Evolutionary conservation across 257 asterid species (phyloP), one percentile per base, ranked within the genome.

Genomic region (Fraxinus excelsior): DNA sequence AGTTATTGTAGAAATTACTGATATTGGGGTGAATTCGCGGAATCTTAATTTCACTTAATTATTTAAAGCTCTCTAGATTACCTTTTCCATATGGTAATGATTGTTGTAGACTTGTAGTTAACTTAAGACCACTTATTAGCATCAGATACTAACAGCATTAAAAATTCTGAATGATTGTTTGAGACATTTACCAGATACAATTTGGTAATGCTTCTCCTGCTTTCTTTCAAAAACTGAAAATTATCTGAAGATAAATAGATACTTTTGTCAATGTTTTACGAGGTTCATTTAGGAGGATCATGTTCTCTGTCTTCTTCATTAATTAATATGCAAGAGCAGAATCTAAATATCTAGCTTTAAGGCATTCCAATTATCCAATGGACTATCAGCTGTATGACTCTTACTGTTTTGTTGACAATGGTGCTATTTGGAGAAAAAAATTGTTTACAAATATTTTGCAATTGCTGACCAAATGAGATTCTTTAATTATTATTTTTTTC

Each of bases 381-480:
- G 53, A 37, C 23, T 4, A 69, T 19, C 49, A 69, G 23, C 16
- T 18, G 42, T 35, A 31, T 34, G 76, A 60, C 58, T 62, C 64
- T 74, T 37, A 42, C 75, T 18, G 62, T 51, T 51, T 51, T 51
- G 25, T 51, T 18, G 10, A 51, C 25, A 16, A 51, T 53, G 26
- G 11, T 53, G 12, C 3, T 53, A 14, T 67, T 58, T 38, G 44
- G 74, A 67, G 32, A 66, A 44, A 28, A 62, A 64, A 23, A 72
- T 46, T 65, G 21, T 31, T 25, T 34, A 40, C 74, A 25, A 1
- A 44, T 69, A 58, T 44, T 65, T 70, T 75, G 71, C 69, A 69
- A 53, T 53, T 42, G n/a, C 80, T 34, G 70, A 46, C 70, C 72
- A 18, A n/a, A 53, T 46, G 38, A n/a, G 26, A 16, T 72, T 46